Evolutionary conservation across 306 rosid species (phyloP).

Genomic region (Vigna mungo): DNA sequence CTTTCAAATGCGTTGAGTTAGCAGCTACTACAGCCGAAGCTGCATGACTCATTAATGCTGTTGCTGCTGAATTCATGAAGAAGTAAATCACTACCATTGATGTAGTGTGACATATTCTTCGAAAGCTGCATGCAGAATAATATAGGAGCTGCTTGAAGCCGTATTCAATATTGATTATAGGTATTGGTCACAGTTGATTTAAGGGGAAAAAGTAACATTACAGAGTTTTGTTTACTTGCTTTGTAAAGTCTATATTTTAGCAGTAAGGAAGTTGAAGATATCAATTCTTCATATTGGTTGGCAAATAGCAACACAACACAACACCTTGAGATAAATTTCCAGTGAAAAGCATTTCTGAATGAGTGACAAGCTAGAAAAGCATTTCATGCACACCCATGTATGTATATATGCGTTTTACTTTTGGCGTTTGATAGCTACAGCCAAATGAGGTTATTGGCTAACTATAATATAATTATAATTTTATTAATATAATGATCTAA

Average conservation of each 20-base stretch:
- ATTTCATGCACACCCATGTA: not conserved
- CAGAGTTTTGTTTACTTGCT: constrained; percentile 50
- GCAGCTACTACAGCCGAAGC: constrained; percentile 23
- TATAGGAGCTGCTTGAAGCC: constrained; percentile 33
- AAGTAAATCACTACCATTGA: constrained; percentile 7
- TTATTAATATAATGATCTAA: no score
- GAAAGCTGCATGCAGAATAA: constrained; percentile 37
- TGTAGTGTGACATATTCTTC: constrained; percentile 37
- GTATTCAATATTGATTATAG: constrained; percentile 30
- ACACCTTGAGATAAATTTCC: constrained; percentile 4
- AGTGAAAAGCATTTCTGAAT: not conserved
- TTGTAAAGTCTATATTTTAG: constrained; percentile 43
- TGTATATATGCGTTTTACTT: no score
- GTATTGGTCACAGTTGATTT: constrained; percentile 42
- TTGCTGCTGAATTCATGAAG: constrained; percentile 26
- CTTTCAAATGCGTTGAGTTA: constrained; percentile 34
- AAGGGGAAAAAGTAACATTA: constrained; percentile 42
- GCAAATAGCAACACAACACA: constrained; percentile 35
- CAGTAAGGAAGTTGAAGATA: constrained; percentile 35
- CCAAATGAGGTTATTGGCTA: no score
- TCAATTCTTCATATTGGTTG: constrained; percentile 35
- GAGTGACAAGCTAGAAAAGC: not conserved
- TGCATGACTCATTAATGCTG: constrained; percentile 33
- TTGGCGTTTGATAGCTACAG: no score
- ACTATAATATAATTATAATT: no score